Percentiles rank a stretch among this genome's conserved stretches.
These are phyloP conservation scores for Brassica hybrid DNA, from an alignment of 441 rosid species.

Conservation along the genomic window DNA sequence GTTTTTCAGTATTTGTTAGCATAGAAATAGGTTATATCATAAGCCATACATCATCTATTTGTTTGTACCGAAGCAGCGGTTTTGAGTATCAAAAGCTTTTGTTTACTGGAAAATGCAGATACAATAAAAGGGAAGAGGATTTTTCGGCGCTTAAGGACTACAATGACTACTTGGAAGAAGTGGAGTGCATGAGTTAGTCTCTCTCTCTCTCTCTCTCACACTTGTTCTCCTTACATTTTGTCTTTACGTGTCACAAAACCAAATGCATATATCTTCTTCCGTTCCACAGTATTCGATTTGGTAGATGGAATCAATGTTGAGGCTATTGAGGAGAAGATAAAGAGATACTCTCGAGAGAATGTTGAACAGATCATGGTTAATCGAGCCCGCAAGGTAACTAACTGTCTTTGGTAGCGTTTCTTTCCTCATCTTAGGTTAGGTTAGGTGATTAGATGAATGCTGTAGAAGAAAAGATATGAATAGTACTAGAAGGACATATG, in stretches of 20 bases:
- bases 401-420: neutral
- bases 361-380: conserved; percentile 86
- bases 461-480: neutral
- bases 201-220: conserved; percentile 7
- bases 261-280: neutral
- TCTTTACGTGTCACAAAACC: conserved; percentile 5
- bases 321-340: conserved; percentile 73
- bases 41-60: neutral
- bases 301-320: conserved; percentile 75
- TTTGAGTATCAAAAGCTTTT: neutral
- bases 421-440: neutral
- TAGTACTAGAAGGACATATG: too few species aligned
- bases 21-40: conserved; percentile 2
- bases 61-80: neutral
- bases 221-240: conserved; percentile 14
- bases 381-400: conserved; percentile 83
- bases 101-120: conserved; percentile 47
- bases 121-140: conserved; percentile 86
- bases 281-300: conserved; percentile 64
- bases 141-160: conserved; percentile 74
- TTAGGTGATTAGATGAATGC: neutral
- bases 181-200: conserved; percentile 88
- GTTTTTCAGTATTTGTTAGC: neutral
- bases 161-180: conserved; percentile 95
- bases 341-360: conserved; percentile 74